Percentiles rank a stretch among this genome's conserved stretches.
Conservation (phyloP, 257 asterid species). For the Linderniella brevidens region DNA sequence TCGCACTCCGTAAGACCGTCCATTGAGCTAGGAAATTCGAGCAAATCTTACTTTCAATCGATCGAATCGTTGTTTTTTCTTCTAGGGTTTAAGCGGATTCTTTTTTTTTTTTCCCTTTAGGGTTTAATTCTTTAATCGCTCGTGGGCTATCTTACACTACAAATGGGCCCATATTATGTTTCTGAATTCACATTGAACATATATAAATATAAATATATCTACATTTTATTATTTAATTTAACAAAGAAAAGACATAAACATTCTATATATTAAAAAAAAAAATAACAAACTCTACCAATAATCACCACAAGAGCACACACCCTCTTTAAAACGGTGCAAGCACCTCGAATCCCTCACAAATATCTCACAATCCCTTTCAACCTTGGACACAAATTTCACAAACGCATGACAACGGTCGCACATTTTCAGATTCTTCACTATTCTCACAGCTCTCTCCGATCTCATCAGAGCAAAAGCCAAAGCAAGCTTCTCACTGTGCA, state of each 20-base stretch:
- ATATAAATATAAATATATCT: too few species aligned
- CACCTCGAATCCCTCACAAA: slow-evolving; percentile 48
- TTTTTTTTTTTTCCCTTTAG: too few species aligned
- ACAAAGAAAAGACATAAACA: too few species aligned
- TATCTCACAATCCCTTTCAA: slow-evolving; percentile 27
- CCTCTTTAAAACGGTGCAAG: slow-evolving; percentile 66
- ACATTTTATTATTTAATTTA: too few species aligned
- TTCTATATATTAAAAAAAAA: too few species aligned
- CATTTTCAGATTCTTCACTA: slow-evolving; percentile 55
- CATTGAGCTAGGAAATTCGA: slow-evolving; percentile 16
- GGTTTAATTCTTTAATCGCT: too few species aligned
- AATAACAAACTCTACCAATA: slow-evolving; percentile 38
- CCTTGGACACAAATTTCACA: slow-evolving; percentile 34
- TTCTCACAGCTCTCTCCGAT: slow-evolving; percentile 20
- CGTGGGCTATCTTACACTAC: too few species aligned
- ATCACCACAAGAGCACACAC: slow-evolving; percentile 67
- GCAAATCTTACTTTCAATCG: too few species aligned
- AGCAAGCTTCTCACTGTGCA: slow-evolving; percentile 66
- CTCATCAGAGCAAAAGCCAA: slow-evolving; percentile 40
- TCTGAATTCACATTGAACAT: too few species aligned
- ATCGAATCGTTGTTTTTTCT: too few species aligned
- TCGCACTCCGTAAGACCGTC: slow-evolving; percentile 43
- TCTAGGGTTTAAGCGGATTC: too few species aligned
- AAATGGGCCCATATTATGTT: too few species aligned
- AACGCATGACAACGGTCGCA: slow-evolving; percentile 57